phyloP scores from a whole-genome alignment of 257 asterid species.

The Solanum etuberosum region DNA sequence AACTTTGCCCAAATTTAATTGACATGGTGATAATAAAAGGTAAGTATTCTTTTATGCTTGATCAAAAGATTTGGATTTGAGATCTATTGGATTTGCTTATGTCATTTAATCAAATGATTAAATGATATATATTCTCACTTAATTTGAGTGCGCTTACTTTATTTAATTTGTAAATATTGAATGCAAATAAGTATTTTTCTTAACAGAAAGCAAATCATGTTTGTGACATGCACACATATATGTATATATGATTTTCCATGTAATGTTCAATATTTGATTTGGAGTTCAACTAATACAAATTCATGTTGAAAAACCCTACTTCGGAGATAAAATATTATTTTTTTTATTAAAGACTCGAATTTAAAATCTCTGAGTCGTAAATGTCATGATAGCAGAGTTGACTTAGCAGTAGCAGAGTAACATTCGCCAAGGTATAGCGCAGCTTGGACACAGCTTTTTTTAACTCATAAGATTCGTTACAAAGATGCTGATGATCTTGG shows the following conservation, averaged over 20 bases:
- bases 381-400: background rate
- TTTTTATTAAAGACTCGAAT: background rate
- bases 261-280: background rate
- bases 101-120: background rate
- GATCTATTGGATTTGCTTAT: background rate
- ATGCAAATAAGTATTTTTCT: background rate
- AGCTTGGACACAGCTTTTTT: background rate
- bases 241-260: background rate
- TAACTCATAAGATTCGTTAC: background rate
- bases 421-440: background rate
- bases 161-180: background rate
- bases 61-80: background rate
- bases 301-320: rapidly evolving
- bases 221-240: background rate
- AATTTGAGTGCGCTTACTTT: background rate
- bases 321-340: background rate
- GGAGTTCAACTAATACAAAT: background rate
- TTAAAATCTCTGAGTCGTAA: background rate
- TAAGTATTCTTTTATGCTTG: background rate
- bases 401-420: background rate
- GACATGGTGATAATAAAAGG: background rate
- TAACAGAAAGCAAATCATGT: background rate
- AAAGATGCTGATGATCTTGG: background rate
- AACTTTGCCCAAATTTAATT: background rate
- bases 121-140: background rate